Evolutionary conservation across 2,329 filamentous ascomycete genomes (phyloP), one percentile per base, ranked within the genome.

Genomic region (Phialophora expanda): DNA sequence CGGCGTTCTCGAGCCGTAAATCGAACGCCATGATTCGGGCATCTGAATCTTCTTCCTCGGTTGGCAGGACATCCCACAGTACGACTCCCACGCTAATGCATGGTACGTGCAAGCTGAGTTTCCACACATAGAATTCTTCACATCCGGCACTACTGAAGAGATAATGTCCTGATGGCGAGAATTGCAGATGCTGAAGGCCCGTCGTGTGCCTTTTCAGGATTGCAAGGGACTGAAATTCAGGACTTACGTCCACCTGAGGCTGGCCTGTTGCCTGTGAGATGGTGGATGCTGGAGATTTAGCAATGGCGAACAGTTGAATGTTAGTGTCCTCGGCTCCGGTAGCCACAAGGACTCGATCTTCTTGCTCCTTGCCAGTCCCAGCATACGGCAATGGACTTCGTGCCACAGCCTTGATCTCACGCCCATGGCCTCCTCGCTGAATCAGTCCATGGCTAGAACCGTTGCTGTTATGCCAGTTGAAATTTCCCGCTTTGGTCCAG

Each of bases 61-160:
- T 80, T 0, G 81, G 81, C 72, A 84, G 83, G 12, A 76, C 74
- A 1, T 81, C 81, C 68, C 85, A 81, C 68, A 85, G 83, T 0
- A 85, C 77, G 0, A 85, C 79, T 0, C 86, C 84, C 9, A 87
- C 72, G 2, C 79, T 81, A 63, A 86, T 78, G 1, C 82, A 80
- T 28, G 87, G 82, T 6, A 90, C 75, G 11, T 74, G 74, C 24
- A 56, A 62, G 55, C 81, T 81, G 38, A 94, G 77, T 48, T 86
- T 84, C 94, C 95, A 99, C 11, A 93, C 85, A 72, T 89, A 94
- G 69, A 98, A 90, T 77, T 99, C 94, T 76, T 97, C 94, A 67
- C 88, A 89, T 0, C 93, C 95, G 5, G 87, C 92, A 73, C 92
- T 93, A 70, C 91, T 97, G 75, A 98, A 90, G 2, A 99, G 85